A percentile compares a stretch with the other conserved stretches of the same genome.
phyloP scores from a whole-genome alignment of 352 stramenopile genomes.

The Phytophthora pistaciae region DNA sequence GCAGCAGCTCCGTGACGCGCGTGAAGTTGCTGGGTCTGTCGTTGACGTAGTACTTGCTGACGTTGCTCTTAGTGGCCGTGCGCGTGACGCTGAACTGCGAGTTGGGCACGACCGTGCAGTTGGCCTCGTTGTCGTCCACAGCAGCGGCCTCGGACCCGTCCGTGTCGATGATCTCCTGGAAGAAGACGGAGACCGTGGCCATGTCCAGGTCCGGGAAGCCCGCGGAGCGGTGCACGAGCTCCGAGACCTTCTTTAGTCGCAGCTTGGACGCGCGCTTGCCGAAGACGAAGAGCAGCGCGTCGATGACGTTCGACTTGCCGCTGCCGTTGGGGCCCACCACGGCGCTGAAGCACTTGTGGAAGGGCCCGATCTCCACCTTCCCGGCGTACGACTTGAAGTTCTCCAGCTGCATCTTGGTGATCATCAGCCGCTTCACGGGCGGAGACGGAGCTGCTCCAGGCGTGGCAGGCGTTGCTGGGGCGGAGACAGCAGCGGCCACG shows the following conservation, averaged over 20 bases:
- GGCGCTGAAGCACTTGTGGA: conserved; percentile 99
- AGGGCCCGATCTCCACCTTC: conserved; percentile 96
- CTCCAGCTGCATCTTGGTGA: conserved; percentile 98
- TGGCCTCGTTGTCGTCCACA: conserved; percentile 77
- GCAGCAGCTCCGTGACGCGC: conserved; percentile 95
- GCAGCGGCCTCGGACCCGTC: conserved; percentile 30
- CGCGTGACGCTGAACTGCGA: conserved; percentile 94
- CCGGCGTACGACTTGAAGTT: conserved; percentile 99
- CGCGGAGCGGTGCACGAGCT: conserved; percentile 98
- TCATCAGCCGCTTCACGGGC: conserved; percentile 92
- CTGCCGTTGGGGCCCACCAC: conserved; percentile 99
- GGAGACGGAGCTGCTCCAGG: conserved; percentile 7
- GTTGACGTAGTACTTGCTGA: conserved; percentile 98
- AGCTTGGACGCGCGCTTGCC: conserved; percentile 99
- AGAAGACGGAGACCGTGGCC: conserved; percentile 97
- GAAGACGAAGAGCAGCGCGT: conserved; percentile 99
- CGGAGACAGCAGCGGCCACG: neutral
- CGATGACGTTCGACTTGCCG: conserved; percentile 99
- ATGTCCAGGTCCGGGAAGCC: conserved; percentile 92
- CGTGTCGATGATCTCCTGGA: conserved; percentile 97
- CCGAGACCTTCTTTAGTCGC: conserved; percentile 95
- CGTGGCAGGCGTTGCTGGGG: neutral
- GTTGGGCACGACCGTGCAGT: conserved; percentile 94
- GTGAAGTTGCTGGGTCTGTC: conserved; percentile 94
- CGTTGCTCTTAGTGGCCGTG: conserved; percentile 95